Base-by-base conservation (phyloP, 768 basidiomycete genomes). In the Tylopilus intermedius region DNA sequence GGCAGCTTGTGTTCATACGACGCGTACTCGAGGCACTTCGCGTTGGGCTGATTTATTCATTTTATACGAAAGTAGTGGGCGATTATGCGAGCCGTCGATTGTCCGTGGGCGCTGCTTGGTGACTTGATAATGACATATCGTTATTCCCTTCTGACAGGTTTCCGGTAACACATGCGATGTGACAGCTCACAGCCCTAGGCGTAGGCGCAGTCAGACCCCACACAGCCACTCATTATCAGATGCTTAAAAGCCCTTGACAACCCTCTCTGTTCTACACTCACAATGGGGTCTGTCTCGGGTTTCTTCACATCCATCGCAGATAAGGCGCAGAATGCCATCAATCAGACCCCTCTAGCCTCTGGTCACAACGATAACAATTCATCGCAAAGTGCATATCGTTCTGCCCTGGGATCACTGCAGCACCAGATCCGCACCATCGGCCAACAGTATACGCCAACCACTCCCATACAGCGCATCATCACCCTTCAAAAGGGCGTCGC, bases 401-500 rank as follows among this genome's bases (percentile, higher is more conserved):
- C 74, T 15, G 71, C 84, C 10, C 61, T 88, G 15, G 86, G 81
- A 50, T 71, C 77, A 32, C 66, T 91, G 54, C 83, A 86, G 55
- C 77, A 91, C 60, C 86, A 88, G 66, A 75, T 92, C 45, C 80
- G 90, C 39, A 74, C 75, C 35, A 70, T 91, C 44, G 82, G 86
- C 49, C 86, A 90, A 62, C 86, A 87, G 59, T 91, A 90, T 67
- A 84, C 83, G 37, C 72, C 78, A 0, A 81, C 85, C 0, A 75
- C 76, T 2, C 85, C 87, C 4, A 67, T 86, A 0, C 90, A 92
- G 73, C 86, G 82, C 64, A 82, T 91, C 53, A 84, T 93, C 57
- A 92, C 90, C 0, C 71, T 79, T 6, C 79, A 81, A 66, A 93
- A 92, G 67, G 85, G 90, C 4, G 73, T 91, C 14, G 82, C 85